Evolutionary conservation across 108 stramenopile species (phyloP).

Genomic region (Pseudonitzschia pungens): DNA sequence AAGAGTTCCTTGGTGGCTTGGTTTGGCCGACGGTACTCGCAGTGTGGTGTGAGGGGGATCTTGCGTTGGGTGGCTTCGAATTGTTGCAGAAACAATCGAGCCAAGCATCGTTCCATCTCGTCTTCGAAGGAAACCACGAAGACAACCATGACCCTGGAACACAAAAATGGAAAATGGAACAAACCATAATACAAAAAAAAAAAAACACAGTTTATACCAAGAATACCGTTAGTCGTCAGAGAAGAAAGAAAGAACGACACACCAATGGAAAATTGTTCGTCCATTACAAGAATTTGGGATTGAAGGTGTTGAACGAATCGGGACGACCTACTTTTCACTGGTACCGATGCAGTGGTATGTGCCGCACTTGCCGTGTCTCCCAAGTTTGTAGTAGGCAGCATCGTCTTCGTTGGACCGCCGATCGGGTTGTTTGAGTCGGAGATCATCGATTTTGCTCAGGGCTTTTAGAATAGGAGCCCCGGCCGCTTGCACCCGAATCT

Average conservation of each 20-base stretch:
- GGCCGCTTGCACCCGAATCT: conserved; percentile 17
- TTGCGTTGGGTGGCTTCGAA: conserved; percentile 20
- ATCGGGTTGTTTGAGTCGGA: not conserved
- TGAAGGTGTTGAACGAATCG: too few species aligned
- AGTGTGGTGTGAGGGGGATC: conserved; percentile 21
- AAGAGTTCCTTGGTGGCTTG: conserved; percentile 16
- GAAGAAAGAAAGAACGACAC: not conserved
- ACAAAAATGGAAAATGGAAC: not conserved
- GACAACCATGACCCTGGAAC: conserved; percentile 22
- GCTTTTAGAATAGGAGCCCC: conserved; percentile 22
- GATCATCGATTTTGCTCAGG: not conserved
- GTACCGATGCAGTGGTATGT: conserved; percentile 23
- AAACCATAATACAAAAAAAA: not conserved
- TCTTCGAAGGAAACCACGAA: conserved; percentile 25
- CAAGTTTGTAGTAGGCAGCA: not conserved
- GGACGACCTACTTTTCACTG: conserved; percentile 24
- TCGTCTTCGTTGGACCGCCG: not conserved
- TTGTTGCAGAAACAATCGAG: conserved; percentile 28
- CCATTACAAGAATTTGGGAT: too few species aligned
- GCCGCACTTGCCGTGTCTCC: conserved; percentile 9
- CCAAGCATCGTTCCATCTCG: conserved; percentile 20
- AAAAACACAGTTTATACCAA: not conserved
- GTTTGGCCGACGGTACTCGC: conserved; percentile 25
- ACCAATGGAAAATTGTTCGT: too few species aligned
- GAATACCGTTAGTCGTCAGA: too few species aligned